Percentiles rank a stretch among this genome's conserved stretches.
phyloP scores from a whole-genome alignment of 2,329 filamentous ascomycete genomes.

The Penicillium italicum region DNA sequence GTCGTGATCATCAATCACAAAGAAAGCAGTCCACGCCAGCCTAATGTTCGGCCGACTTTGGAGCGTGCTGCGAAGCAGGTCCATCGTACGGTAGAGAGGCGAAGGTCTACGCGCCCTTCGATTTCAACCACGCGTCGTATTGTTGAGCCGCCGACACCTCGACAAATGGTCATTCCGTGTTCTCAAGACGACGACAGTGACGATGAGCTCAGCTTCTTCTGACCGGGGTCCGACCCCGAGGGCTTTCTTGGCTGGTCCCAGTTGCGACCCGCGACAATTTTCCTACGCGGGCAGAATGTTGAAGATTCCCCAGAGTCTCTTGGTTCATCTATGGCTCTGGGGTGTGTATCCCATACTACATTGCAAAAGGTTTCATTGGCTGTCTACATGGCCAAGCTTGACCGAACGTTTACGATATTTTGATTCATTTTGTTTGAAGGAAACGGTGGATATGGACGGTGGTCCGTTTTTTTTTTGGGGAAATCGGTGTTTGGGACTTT shows the following conservation, averaged over 20 bases:
- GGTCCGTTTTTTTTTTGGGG: slow-evolving; percentile 3
- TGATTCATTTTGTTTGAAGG: slow-evolving; percentile 1
- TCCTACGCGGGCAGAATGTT: not conserved
- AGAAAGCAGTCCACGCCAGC: not conserved
- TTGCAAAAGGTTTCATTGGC: not conserved
- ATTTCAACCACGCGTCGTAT: slow-evolving; percentile 1
- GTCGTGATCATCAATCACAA: slow-evolving; percentile 34
- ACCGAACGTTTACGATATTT: not conserved
- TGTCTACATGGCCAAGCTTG: not conserved
- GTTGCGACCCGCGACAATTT: not conserved
- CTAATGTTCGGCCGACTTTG: not conserved
- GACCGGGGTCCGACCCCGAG: slow-evolving; percentile 1
- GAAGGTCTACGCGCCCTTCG: slow-evolving; percentile 13
- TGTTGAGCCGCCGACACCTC: slow-evolving; percentile 2
- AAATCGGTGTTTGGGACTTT: slow-evolving; percentile 3
- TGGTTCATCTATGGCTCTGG: not conserved
- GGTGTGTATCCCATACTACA: not conserved
- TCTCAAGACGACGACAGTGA: slow-evolving; percentile 34
- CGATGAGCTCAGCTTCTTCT: slow-evolving; percentile 40
- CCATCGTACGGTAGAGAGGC: slow-evolving; percentile 16
- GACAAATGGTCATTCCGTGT: slow-evolving; percentile 23
- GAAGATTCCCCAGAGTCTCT: not conserved
- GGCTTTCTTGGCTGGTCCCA: not conserved
- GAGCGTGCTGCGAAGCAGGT: slow-evolving; percentile 16
- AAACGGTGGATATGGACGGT: slow-evolving; percentile 3